Base-by-base conservation (phyloP, 257 asterid species). In the Solanum habrochaites region DNA sequence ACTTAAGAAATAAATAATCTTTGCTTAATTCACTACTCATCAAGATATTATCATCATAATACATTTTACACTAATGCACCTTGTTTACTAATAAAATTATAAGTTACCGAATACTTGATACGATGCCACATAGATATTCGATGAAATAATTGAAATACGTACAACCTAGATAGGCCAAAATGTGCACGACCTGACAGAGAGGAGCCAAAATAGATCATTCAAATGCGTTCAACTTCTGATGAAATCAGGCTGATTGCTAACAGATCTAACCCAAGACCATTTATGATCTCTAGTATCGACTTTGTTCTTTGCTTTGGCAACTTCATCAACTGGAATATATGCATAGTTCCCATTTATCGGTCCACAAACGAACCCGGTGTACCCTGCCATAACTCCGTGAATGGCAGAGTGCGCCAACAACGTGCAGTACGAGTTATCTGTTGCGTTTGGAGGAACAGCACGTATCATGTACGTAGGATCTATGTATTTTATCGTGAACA, bases 221-320 rank as follows among this genome's bases (percentile, higher is more conserved):
- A 21, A 21, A 21, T 21, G 13, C n/a, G 9, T 29, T 43, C 2
- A 27, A 16, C 42, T 45, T 43, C 83, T 81, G 60, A 20, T 64
- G 73, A 96, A 96, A 90, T 95, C 98, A 4, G 99, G 99, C 88
- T 96, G 99, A 81, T 90, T 93, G n/a, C 93, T 92, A 73, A 95
- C 88, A 9, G 99, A 96, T 77, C 99, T 88, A 11, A 96, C 94
- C 99, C 99, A 96, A 7, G 97, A 96, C 99, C 99, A 96, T 88
- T 92, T 92, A 40, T 96, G 99, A 88, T 96, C 98, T 56, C 83
- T 91, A 0, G 92, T 91, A 27, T 95, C 83, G 14, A 95, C 98
- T 60, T 82, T 89, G 69, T 96, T 95, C 90, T 94, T 94, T 6
- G 92, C 93, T 80, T 23, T 69, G 2, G 97, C 98, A 82, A 96